A percentile compares a stretch with the other conserved stretches of the same genome.
phyloP scores from a whole-genome alignment of 2,329 filamentous ascomycete species.

The Neonectria coccinea region DNA sequence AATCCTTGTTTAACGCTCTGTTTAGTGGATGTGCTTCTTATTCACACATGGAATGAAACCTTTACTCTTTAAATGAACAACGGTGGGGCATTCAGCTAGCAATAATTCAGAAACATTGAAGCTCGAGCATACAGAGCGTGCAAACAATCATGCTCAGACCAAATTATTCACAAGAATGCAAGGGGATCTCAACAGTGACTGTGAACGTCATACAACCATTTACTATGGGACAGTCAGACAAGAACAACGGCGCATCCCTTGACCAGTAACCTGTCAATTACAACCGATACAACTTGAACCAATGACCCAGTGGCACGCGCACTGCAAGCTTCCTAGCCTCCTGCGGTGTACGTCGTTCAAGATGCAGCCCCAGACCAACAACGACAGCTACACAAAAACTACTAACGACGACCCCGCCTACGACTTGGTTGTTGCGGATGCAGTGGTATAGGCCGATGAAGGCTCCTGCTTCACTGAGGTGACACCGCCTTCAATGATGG shows the following conservation, averaged over 20 bases:
- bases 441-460: conserved; percentile 42
- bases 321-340: neutral
- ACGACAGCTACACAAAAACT: neutral
- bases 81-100: neutral
- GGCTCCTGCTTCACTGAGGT: conserved; percentile 44
- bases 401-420: conserved; percentile 16
- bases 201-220: neutral
- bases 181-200: neutral
- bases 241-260: neutral
- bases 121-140: too few species aligned
- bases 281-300: neutral
- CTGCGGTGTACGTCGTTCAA: conserved; percentile 3
- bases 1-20: neutral
- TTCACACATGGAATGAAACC: neutral
- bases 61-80: too few species aligned
- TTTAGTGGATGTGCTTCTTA: neutral
- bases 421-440: conserved; percentile 37
- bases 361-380: neutral
- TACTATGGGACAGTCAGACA: neutral
- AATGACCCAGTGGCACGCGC: neutral
- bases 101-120: too few species aligned
- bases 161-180: too few species aligned
- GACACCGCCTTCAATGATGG: conserved; percentile 42
- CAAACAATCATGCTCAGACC: too few species aligned
- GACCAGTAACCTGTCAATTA: neutral